These are phyloP conservation scores for Balamuthia mandrillaris DNA, from an alignment of 208 protist species.

Conservation along the genomic window DNA sequence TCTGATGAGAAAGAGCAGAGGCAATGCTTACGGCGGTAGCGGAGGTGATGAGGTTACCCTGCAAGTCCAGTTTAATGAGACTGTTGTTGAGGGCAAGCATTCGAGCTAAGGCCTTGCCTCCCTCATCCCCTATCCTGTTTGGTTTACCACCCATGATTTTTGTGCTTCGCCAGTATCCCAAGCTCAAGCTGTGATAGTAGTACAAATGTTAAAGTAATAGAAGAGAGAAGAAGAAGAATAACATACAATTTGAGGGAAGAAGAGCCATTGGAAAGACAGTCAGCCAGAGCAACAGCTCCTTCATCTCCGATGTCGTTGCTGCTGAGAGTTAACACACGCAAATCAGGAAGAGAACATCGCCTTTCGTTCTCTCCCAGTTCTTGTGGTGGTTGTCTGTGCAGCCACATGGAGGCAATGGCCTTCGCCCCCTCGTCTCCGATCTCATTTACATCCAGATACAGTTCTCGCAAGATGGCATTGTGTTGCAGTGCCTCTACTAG, in stretches of 20 bases:
- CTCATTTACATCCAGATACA: not conserved
- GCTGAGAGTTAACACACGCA: not conserved
- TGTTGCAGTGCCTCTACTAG: not conserved
- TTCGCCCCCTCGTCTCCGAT: not conserved
- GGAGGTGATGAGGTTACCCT: not conserved
- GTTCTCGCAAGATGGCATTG: not conserved
- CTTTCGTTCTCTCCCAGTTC: not conserved
- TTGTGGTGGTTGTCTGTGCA: not conserved
- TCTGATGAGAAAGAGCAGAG: too few relatives aligned
- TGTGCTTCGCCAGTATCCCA: not conserved
- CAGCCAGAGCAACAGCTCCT: not conserved
- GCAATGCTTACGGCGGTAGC: too few relatives aligned
- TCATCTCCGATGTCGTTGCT: conserved; percentile 22
- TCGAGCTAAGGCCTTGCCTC: not conserved
- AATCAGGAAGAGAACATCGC: not conserved
- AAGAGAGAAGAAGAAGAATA: not conserved
- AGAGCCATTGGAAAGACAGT: not conserved
- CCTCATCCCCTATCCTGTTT: not conserved
- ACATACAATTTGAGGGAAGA: not conserved
- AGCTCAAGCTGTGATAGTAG: not conserved
- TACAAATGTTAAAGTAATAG: not conserved
- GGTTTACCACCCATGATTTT: not conserved
- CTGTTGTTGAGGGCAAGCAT: not conserved
- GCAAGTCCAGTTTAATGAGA: not conserved
- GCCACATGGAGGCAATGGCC: not conserved